Evolutionary conservation across 345 rosid species (phyloP), one percentile per base, ranked within the genome.

Genomic region (Clausena lansium): DNA sequence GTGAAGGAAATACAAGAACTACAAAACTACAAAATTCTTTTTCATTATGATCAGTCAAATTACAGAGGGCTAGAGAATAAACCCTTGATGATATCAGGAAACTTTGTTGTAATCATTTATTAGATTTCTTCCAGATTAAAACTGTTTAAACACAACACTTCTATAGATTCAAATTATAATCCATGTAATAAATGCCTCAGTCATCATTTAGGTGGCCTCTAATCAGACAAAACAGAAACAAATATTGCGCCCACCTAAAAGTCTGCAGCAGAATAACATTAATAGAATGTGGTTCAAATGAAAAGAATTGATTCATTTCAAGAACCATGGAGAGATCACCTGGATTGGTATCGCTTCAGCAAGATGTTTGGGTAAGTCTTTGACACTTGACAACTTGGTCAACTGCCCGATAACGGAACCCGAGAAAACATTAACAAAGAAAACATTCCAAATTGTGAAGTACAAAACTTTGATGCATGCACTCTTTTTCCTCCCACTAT

Each of bases 361-460:
- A 73, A 96, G 97, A 72, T 82, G 78, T 30, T 66, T 77, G 45
- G 97, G 97, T 78, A 96, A 28, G 74, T 88, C 89, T 76, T 79
- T 88, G 24, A 93, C 86, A 75, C 91, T 90, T 72, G 91, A 73
- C 78, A 93, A 82, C 79, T 86, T 83, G 80, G 50, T 83, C 65
- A 91, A 36, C 70, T 83, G 89, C 63, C 77, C 80, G 50, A 96
- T 91, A 70, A 94, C 78, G 30, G 97, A 89, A 25, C 98, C 98
- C 5, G 99, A 89, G 57, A 96, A 81, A 71, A 92, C 88, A 76
- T 94, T 96, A 76, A 91, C 84, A 36, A 96, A 94, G 90, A 94
- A 96, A 71, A 96, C 95, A 74, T 96, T 96, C 99, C 94, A 96
- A 79, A 96, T 94, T 47, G 89, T 92, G 91, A 96, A 96, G 88